Evolutionary conservation across 208 protist genomes (phyloP).

Genomic region (Crithidia mellificae): DNA sequence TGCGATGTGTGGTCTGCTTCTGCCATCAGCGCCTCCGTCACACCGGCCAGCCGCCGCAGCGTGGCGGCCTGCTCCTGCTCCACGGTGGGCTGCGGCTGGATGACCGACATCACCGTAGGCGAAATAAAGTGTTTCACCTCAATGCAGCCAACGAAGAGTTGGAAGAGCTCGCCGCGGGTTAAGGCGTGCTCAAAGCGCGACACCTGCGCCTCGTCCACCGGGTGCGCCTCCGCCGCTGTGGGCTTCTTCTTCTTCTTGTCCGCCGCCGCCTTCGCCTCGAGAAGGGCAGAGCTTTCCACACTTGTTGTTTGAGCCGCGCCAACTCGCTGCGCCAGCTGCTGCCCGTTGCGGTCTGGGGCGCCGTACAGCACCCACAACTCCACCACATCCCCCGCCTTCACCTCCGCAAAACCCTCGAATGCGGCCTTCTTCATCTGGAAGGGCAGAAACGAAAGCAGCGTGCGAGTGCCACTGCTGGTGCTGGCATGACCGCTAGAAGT

Average conservation of each 20-base stretch:
- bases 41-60: slow-evolving; percentile 66
- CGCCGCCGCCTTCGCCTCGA: slow-evolving; percentile 9
- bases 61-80: slow-evolving; percentile 57
- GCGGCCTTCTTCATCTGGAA: slow-evolving; percentile 43
- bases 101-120: slow-evolving; percentile 33
- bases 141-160: slow-evolving; percentile 71
- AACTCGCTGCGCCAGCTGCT: slow-evolving; percentile 49
- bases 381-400: slow-evolving; percentile 39
- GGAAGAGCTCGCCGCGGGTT: slow-evolving; percentile 44
- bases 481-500: too few relatives aligned
- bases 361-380: slow-evolving; percentile 87
- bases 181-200: slow-evolving; percentile 20
- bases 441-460: slow-evolving; percentile 53
- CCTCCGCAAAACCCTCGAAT: slow-evolving; percentile 53
- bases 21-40: slow-evolving; percentile 47
- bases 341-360: slow-evolving; percentile 76
- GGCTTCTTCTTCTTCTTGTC: slow-evolving; percentile 31
- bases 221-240: slow-evolving; percentile 9
- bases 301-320: neutral
- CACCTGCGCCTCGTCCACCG: slow-evolving; percentile 24
- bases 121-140: slow-evolving; percentile 60
- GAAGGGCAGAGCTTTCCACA: neutral
- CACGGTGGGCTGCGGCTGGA: slow-evolving; percentile 61
- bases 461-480: slow-evolving; percentile 19
- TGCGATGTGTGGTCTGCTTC: slow-evolving; percentile 38